Conservation (phyloP, 257 asterid species). For the Ajuga chamaepitys region DNA sequence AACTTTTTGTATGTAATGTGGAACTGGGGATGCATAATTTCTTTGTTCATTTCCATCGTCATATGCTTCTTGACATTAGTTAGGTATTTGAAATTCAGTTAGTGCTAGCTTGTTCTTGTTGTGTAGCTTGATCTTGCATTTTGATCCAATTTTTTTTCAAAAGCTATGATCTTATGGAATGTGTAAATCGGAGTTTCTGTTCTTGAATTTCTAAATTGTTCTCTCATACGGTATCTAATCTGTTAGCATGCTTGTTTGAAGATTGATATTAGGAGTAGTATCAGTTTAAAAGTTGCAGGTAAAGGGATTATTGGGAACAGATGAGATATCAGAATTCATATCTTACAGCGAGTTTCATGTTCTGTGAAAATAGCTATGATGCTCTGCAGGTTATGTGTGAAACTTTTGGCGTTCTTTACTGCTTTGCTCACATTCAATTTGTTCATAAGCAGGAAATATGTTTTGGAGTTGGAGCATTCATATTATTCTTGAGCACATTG, state of each 20-base stretch:
- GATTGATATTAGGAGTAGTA: not conserved
- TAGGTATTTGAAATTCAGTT: constrained; percentile 7
- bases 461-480: too few relatives aligned
- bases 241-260: not conserved
- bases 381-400: not conserved
- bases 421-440: too few relatives aligned
- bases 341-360: not conserved
- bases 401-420: too few relatives aligned
- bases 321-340: not conserved
- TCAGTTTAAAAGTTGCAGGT: not conserved
- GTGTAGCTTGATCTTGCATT: constrained; percentile 9
- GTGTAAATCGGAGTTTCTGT: constrained; percentile 9
- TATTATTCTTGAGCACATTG: too few relatives aligned
- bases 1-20: not conserved
- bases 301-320: not conserved
- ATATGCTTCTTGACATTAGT: not conserved
- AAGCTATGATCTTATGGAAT: constrained; percentile 9
- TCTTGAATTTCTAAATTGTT: not conserved
- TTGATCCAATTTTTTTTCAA: constrained; percentile 1
- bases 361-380: not conserved
- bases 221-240: not conserved
- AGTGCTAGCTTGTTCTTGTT: constrained; percentile 7
- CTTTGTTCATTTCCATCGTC: not conserved
- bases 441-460: too few relatives aligned
- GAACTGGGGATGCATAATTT: not conserved